phyloP scores from a whole-genome alignment of 73 alveolate species.

The Paraurostyla sp. region DNA sequence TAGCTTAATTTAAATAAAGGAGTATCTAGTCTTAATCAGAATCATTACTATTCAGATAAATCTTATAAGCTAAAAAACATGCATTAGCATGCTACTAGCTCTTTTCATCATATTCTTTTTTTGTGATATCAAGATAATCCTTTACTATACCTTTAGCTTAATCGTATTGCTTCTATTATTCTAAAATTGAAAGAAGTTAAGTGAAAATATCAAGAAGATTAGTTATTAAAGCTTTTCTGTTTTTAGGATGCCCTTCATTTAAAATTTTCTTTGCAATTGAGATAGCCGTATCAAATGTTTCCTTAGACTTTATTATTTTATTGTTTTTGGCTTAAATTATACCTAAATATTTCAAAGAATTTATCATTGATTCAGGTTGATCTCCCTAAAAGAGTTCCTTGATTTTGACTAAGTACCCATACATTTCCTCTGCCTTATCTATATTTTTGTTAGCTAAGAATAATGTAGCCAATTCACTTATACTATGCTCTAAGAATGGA shows the following conservation, averaged over 20 bases:
- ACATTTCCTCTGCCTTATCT: slow-evolving; percentile 51
- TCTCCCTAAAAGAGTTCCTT: slow-evolving; percentile 36
- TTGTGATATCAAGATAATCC: not conserved
- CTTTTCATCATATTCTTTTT: not conserved
- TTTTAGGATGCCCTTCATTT: not conserved
- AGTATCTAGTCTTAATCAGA: not conserved
- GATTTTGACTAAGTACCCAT: not conserved
- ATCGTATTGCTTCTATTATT: not conserved
- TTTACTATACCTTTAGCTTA: not conserved
- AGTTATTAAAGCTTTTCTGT: not conserved
- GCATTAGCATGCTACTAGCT: not conserved
- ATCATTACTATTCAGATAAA: not conserved
- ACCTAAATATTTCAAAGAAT: slow-evolving; percentile 4
- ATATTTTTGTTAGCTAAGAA: not conserved
- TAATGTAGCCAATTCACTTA: not conserved
- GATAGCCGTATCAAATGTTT: slow-evolving; percentile 12
- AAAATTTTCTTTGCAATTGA: not conserved
- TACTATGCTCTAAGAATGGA: slow-evolving; percentile 46
- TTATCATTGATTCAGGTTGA: not conserved
- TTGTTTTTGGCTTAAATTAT: not conserved
- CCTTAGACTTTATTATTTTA: not conserved
- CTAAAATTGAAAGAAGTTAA: not conserved
- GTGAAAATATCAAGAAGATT: not conserved
- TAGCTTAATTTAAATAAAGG: not conserved
- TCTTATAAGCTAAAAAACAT: not conserved